Evolutionary conservation across 2,329 filamentous ascomycete species (phyloP).

Genomic region (Alternaria novae-zelandiae): DNA sequence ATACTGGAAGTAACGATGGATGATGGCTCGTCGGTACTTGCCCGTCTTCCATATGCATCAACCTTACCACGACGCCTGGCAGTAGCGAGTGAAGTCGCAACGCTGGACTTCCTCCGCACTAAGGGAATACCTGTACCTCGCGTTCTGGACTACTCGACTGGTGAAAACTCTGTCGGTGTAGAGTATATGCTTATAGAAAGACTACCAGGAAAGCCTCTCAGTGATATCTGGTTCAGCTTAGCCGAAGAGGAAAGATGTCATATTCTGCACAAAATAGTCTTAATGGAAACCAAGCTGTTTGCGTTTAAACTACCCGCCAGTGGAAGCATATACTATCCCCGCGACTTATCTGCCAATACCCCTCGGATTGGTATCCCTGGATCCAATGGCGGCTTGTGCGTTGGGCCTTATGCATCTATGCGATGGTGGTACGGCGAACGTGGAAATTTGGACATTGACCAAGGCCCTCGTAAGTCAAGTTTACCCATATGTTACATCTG

Average conservation of each 20-base stretch:
- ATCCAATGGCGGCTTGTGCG: conserved; percentile 20
- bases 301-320: conserved; percentile 22
- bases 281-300: conserved; percentile 30
- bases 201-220: conserved; percentile 24
- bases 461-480: conserved; percentile 28
- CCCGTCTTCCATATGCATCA: conserved; percentile 43
- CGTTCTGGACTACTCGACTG: conserved; percentile 27
- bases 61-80: conserved; percentile 35
- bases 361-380: conserved; percentile 18
- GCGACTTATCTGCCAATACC: conserved; percentile 10
- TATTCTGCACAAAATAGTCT: conserved; percentile 23
- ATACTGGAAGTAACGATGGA: conserved; percentile 39
- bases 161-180: conserved; percentile 29
- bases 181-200: conserved; percentile 45
- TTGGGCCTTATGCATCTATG: conserved; percentile 24
- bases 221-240: conserved; percentile 27
- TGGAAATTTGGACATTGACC: conserved; percentile 22
- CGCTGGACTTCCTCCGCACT: conserved; percentile 38
- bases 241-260: conserved; percentile 26
- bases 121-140: conserved; percentile 34
- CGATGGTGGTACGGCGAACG: conserved; percentile 31
- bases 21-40: conserved; percentile 37
- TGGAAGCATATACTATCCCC: conserved; percentile 34
- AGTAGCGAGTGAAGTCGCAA: conserved; percentile 50
- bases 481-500: no score